Conservation (phyloP, 225 moss, liverwort and hornwort genomes). For the Sphagnum tenellum region DNA sequence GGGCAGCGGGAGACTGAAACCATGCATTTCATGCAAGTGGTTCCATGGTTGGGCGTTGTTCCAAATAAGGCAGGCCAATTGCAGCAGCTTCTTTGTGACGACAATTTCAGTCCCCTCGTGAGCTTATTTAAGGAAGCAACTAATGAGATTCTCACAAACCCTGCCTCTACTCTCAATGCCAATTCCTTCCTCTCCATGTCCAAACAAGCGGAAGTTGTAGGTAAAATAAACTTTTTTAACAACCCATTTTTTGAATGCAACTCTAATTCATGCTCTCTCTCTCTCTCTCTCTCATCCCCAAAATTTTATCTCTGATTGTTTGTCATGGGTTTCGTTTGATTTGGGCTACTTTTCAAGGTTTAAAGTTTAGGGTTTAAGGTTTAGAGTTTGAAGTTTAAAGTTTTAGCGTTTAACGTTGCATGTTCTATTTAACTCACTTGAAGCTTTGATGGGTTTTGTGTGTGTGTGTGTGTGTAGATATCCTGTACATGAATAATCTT, state of each 20-base stretch:
- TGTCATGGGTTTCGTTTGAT: not conserved
- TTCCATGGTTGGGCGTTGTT: conserved; percentile 55
- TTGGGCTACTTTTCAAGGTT: not conserved
- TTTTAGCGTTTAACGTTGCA: too few relatives aligned
- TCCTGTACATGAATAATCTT: conserved; percentile 51
- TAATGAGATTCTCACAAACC: conserved; percentile 24
- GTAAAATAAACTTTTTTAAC: not conserved
- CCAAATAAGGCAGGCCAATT: conserved; percentile 49
- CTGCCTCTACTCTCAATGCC: conserved; percentile 17
- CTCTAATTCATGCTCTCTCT: too few relatives aligned
- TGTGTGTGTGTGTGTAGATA: conserved; percentile 21
- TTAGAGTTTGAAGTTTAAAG: too few relatives aligned
- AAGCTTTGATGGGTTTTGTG: not conserved
- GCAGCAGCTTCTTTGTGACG: conserved; percentile 49
- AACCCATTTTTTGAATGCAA: not conserved
- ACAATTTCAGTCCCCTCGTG: conserved; percentile 47
- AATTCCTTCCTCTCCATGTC: conserved; percentile 39
- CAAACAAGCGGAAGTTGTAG: conserved; percentile 54
- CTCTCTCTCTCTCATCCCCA: too few relatives aligned
- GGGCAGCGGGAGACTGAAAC: conserved; percentile 49
- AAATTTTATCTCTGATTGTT: not conserved
- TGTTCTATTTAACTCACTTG: not conserved
- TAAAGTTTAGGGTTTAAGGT: not conserved
- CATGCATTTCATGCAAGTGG: conserved; percentile 55
- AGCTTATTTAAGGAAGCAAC: conserved; percentile 49